These are phyloP conservation scores for Vanilla planifolia DNA, from an alignment of 106 monocot species.

Conservation along the genomic window DNA sequence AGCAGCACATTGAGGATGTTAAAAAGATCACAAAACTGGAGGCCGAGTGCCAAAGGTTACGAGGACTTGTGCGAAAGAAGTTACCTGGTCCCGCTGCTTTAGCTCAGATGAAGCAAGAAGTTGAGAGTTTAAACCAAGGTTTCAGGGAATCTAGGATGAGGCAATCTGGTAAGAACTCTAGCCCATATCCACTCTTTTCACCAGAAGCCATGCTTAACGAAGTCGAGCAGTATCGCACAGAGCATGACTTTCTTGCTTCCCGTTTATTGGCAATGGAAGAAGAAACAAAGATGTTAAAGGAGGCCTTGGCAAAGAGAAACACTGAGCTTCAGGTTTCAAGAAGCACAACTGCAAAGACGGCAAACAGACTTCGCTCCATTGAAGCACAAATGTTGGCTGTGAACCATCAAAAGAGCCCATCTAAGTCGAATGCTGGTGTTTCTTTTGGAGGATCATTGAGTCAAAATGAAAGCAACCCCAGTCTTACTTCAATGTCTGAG, in stretches of 20 bases:
- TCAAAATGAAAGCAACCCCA: conserved; percentile 62
- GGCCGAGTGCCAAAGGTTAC: conserved; percentile 59
- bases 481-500: conserved; percentile 77
- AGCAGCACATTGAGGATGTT: conserved; percentile 55
- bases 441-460: conserved; percentile 31
- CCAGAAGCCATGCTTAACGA: conserved; percentile 49
- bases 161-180: conserved; percentile 26
- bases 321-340: conserved; percentile 78
- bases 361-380: conserved; percentile 55
- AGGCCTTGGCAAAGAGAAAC: conserved; percentile 81
- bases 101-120: conserved; percentile 72
- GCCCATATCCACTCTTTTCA: conserved; percentile 12
- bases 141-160: conserved; percentile 35
- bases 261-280: conserved; percentile 75
- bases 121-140: conserved; percentile 25
- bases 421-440: conserved; percentile 32
- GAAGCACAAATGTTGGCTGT: conserved; percentile 42
- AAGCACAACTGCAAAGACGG: conserved; percentile 66
- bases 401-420: conserved; percentile 41
- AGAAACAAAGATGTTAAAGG: conserved; percentile 94
- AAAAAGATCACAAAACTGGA: conserved; percentile 74
- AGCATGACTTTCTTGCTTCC: conserved; percentile 81
- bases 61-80: conserved; percentile 60
- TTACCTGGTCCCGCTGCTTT: conserved; percentile 79
- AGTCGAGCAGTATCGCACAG: conserved; percentile 61